Evolutionary conservation across 2,329 filamentous ascomycete genomes (phyloP).

Genomic region (Chrysosporium keratinophilum): DNA sequence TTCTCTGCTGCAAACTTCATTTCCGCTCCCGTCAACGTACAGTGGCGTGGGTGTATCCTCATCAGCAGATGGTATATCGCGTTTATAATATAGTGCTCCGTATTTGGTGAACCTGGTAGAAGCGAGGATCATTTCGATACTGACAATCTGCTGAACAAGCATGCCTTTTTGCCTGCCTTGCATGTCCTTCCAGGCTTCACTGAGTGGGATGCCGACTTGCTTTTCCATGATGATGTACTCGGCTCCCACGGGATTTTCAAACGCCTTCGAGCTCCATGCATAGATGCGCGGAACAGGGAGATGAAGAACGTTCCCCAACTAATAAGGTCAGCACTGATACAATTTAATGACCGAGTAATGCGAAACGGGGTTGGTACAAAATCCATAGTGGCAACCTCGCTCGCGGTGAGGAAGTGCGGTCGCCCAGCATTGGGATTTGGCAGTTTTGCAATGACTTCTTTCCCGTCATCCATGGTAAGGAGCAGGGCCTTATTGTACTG

Average conservation of each 20-base stretch:
- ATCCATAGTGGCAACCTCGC: slow-evolving; percentile 18
- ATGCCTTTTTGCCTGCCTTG: slow-evolving; percentile 19
- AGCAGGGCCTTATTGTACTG: slow-evolving; percentile 27
- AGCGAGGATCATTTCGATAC: slow-evolving; percentile 17
- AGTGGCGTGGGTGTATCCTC: slow-evolving; percentile 7
- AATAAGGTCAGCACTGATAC: slow-evolving; percentile 33
- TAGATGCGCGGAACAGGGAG: slow-evolving; percentile 18
- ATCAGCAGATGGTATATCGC: slow-evolving; percentile 15
- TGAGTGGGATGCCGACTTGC: slow-evolving; percentile 16
- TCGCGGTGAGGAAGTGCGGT: slow-evolving; percentile 5
- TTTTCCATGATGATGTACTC: slow-evolving; percentile 22
- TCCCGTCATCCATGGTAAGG: slow-evolving; percentile 16
- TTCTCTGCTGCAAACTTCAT: slow-evolving; percentile 8
- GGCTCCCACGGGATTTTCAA: slow-evolving; percentile 17
- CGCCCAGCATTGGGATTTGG: slow-evolving; percentile 12
- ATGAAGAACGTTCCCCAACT: slow-evolving; percentile 20
- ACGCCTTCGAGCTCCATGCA: slow-evolving; percentile 14
- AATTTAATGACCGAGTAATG: slow-evolving; percentile 15
- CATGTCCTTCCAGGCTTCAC: slow-evolving; percentile 18
- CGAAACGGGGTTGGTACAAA: slow-evolving; percentile 15
- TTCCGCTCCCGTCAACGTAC: slow-evolving; percentile 12
- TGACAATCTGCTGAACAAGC: slow-evolving; percentile 17
- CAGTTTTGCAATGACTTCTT: slow-evolving; percentile 11
- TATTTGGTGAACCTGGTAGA: slow-evolving; percentile 17
- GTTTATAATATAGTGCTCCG: slow-evolving; percentile 19